Base-by-base conservation (phyloP, 2,329 filamentous ascomycete species). In the Alternaria ethzedia region DNA sequence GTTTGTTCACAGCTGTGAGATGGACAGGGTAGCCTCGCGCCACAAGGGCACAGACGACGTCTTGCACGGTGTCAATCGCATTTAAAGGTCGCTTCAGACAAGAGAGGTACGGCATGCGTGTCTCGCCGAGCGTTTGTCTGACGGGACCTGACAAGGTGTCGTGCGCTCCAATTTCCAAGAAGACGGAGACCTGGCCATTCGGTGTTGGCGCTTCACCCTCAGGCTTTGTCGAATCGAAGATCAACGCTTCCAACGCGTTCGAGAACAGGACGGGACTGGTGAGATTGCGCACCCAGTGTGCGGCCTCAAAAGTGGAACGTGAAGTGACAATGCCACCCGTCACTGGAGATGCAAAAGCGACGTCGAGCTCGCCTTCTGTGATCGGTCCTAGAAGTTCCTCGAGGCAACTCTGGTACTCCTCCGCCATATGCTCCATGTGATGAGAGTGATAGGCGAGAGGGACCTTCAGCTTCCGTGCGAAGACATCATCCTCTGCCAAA, bases 381-480 rank as follows among this genome's bases (percentile, higher is more conserved):
- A n/a, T 44, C 3, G 36, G 41, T 25, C 32, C n/a, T 30, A 50
- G 44, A 43, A 71, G 43, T 12, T 66, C 64, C 4, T 70, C 20
- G 70, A 15, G 10, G 15, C 49, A 51, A 23, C 20, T 49, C n/a
- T 57, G 43, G 64, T 71, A 11, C 20, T 54, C 20, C 10, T 25
- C 32, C 5, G 70, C 58, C 21, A 51, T 30, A 2, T 61, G 32
- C 6, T 62, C 20, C 66, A 70, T 62, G 23, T 64, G 54, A 36
- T 58, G 43, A 57, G 64, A 83, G 56, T 85, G 83, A 54, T 84
- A 85, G 0, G 83, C 83, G 26, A 82, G 78, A 3, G 82, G 80
- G 10, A 56, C 56, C 60, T 79, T 75, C 6, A 85, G 75, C 17
- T 73, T 64, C 1, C 82, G 72, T 4, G 71, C 75, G 62, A 84